Evolutionary conservation across 1,284 basidiomycete genomes (phyloP).

Genomic region (Dichomitus squalens): DNA sequence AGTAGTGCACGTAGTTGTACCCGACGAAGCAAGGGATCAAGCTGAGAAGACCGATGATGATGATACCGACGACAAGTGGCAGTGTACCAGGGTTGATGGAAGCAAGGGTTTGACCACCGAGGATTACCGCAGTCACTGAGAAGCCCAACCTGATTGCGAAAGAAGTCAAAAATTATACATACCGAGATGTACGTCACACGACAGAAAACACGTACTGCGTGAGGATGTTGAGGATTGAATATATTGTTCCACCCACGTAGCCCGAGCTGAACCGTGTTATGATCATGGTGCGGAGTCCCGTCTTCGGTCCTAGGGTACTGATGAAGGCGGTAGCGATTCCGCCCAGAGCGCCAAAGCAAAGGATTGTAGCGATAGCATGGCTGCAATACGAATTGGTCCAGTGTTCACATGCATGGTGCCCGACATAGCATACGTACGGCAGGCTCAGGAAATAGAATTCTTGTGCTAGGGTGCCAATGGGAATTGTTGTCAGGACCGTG

Average conservation of each 20-base stretch:
- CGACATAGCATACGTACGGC: conserved; percentile 28
- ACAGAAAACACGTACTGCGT: conserved; percentile 43
- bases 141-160: conserved; percentile 44
- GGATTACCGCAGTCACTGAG: conserved; percentile 46
- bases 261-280: conserved; percentile 58
- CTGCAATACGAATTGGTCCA: conserved; percentile 27
- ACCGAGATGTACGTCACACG: background rate
- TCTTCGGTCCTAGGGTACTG: conserved; percentile 61
- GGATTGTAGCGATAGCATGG: conserved; percentile 43
- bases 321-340: conserved; percentile 49
- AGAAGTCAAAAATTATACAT: background rate
- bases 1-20: conserved; percentile 56
- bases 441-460: conserved; percentile 55
- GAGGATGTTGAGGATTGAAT: conserved; percentile 60
- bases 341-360: conserved; percentile 48
- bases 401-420: background rate
- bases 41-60: conserved; percentile 45
- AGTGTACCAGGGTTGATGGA: conserved; percentile 45
- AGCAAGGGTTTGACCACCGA: conserved; percentile 51
- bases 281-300: conserved; percentile 65
- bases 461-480: conserved; percentile 58
- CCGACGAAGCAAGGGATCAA: conserved; percentile 53
- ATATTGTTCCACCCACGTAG: conserved; percentile 56
- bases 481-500: conserved; percentile 54
- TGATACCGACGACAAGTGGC: conserved; percentile 46